These are phyloP conservation scores for Desmodesmus armatus DNA, from an alignment of 139 green algal genomes.

Conservation along the genomic window DNA sequence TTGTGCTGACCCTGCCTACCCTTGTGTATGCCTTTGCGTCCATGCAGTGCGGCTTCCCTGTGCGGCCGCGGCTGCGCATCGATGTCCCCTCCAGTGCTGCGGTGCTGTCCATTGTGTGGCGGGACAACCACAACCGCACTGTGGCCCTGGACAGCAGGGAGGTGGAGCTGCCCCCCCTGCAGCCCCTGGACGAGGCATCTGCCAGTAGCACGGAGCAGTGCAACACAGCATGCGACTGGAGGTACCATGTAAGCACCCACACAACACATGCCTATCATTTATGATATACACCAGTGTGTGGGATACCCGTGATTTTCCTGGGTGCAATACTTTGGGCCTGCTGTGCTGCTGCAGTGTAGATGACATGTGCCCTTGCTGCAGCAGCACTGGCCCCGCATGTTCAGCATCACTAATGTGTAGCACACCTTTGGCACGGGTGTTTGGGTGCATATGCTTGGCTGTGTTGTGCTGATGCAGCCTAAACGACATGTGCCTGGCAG, in stretches of 20 bases:
- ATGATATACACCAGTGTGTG: no score
- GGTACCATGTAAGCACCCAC: constrained; percentile 52
- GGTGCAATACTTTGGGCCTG: no score
- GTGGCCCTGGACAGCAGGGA: constrained; percentile 32
- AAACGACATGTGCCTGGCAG: no score
- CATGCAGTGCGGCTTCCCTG: constrained; percentile 51
- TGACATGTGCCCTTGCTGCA: no score
- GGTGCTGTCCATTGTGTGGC: constrained; percentile 50
- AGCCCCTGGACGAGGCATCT: constrained; percentile 41
- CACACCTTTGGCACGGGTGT: neutral
- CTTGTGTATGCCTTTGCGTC: neutral
- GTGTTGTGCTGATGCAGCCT: no score
- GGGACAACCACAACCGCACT: constrained; percentile 50
- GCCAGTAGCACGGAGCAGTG: constrained; percentile 22
- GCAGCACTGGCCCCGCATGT: no score
- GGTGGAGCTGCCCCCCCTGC: constrained; percentile 41
- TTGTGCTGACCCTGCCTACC: neutral
- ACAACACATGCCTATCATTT: no score
- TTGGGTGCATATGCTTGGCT: neutral
- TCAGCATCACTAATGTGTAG: neutral
- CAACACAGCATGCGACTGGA: constrained; percentile 42
- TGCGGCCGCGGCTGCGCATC: constrained; percentile 44
- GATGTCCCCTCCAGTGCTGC: neutral
- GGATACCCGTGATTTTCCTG: no score
- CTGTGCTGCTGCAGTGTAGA: no score